Evolutionary conservation across 345 rosid genomes (phyloP), one percentile per base, ranked within the genome.

Genomic region (Zanthoxylum bungeanum): DNA sequence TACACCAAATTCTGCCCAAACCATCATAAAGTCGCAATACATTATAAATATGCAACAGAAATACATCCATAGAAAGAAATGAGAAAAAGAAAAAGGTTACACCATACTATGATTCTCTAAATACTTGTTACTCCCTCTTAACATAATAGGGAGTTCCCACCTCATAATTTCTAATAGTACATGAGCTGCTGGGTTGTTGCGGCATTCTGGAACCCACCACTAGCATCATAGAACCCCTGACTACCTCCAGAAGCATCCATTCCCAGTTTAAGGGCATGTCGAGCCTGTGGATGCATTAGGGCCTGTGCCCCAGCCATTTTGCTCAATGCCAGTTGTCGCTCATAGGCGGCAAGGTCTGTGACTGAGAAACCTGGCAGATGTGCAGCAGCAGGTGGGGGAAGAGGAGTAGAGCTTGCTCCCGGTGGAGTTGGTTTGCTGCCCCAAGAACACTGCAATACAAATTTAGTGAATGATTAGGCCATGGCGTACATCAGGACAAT

Each of bases 401-500:
- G 95, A 24, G 96, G 97, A 51, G 82, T 68, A 71, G 97, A 90
- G 64, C 87, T 88, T 31, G 95, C 84, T 53, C 98, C 95, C 6
- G 93, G 80, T 34, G 91, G 93, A 30, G 98, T 93, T 17, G 97
- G 97, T 76, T 93, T 93, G 83, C 87, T 91, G 60, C 97, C 96
- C 97, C 97, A 93, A 3, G 97, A 93, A 69, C 98, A 94, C 98
- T 91, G 79, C 85, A 70, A 46, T 22, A 34, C 37, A 17, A 27
- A 59, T 39, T 40, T 21, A 52, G 60, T 49, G 12, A 9, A 70
- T 24, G 8, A 49, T 59, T 19, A 46, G 42, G 55, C 73, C 22
- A 24, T 19, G 2, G 33, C 28, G 4, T 34, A 49, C 39, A 16
- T 47, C 56, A 17, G 30, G 37, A 30, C 5, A n/a, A 4, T 21